A percentile compares a stretch with the other conserved stretches of the same genome.
phyloP scores from a whole-genome alignment of 768 basidiomycete species.

The Suillus subalutaceus region DNA sequence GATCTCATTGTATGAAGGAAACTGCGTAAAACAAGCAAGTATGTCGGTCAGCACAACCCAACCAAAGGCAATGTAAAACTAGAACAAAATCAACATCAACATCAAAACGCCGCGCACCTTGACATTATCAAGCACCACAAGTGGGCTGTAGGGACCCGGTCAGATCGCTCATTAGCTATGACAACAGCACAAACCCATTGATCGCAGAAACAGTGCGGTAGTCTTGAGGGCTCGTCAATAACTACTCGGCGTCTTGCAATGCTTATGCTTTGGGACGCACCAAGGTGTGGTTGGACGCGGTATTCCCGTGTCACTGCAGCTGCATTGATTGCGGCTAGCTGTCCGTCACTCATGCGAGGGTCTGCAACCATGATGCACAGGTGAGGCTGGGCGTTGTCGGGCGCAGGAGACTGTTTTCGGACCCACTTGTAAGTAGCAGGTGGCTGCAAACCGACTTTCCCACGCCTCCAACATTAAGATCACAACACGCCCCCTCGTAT shows the following conservation, averaged over 20 bases:
- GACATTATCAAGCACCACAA: constrained; percentile 98
- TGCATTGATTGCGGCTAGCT: constrained; percentile 81
- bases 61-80: constrained; percentile 6
- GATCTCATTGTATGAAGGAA: constrained; percentile 98
- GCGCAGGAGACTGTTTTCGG: constrained; percentile 1
- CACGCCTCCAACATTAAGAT: constrained; percentile 7
- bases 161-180: constrained; percentile 16
- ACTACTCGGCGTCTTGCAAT: constrained; percentile 9
- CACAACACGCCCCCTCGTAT: constrained; percentile 4
- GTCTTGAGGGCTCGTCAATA: constrained; percentile 50
- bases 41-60: constrained; percentile 18
- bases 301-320: constrained; percentile 90
- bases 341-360: constrained; percentile 69
- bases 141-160: constrained; percentile 58
- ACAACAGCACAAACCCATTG: constrained; percentile 72
- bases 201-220: constrained; percentile 98
- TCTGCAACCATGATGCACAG: constrained; percentile 40
- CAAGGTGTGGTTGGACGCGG: constrained; percentile 86
- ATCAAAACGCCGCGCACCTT: constrained; percentile 58
- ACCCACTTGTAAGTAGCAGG: not conserved
- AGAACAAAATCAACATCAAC: not conserved
- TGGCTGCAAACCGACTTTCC: constrained; percentile 4
- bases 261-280: constrained; percentile 45
- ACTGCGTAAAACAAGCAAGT: constrained; percentile 48
- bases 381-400: constrained; percentile 9